These are phyloP conservation scores for Glomus cerebriforme DNA, from an alignment of 192 early-diverging fungal species.

Conservation along the genomic window DNA sequence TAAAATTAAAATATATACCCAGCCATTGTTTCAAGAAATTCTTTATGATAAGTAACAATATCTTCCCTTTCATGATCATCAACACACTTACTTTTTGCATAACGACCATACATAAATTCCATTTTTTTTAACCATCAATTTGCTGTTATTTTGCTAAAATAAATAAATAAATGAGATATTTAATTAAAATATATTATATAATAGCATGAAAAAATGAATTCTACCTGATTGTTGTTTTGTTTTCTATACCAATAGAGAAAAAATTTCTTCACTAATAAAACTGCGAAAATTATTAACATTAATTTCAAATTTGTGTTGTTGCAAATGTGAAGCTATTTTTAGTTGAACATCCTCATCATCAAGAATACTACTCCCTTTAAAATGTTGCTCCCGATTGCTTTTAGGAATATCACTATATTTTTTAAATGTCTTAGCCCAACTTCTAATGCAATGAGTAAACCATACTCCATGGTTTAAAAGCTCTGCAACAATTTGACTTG, in stretches of 20 bases:
- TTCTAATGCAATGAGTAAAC: neutral
- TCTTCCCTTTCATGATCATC: neutral
- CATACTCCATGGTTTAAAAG: neutral
- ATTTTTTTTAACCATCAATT: constrained; percentile 21
- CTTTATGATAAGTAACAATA: neutral
- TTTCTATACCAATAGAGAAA: neutral
- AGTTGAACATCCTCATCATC: constrained; percentile 20
- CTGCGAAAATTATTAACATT: neutral
- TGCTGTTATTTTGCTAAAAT: neutral
- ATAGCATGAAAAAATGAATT: neutral
- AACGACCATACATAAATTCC: neutral
- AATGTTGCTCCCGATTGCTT: neutral
- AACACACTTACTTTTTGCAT: neutral
- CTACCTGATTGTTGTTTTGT: neutral
- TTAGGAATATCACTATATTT: neutral
- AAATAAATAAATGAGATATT: neutral
- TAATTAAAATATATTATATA: neutral
- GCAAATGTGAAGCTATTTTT: neutral
- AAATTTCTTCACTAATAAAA: neutral
- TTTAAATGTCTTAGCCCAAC: neutral
- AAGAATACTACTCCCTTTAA: constrained; percentile 11
- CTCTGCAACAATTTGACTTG: neutral
- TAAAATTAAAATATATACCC: too few relatives aligned
- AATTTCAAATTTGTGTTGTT: neutral
- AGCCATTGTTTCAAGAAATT: too few relatives aligned